Evolutionary conservation across 352 stramenopile species (phyloP).

Genomic region (Globisporangium viniferum): DNA sequence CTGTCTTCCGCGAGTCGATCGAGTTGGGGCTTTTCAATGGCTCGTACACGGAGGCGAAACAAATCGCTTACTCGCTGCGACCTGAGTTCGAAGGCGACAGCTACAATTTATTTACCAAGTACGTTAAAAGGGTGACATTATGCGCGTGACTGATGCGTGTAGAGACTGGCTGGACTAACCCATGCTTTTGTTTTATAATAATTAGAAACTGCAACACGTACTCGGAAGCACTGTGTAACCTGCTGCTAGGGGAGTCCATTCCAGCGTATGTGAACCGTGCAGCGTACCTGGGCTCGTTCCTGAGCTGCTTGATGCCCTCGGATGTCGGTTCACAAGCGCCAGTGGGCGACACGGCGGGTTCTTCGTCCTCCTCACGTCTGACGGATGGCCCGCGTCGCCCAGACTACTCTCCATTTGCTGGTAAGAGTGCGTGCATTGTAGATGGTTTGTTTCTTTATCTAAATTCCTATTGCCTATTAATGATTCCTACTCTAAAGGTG

Average conservation of each 20-base stretch:
- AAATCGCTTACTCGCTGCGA: slow-evolving; percentile 82
- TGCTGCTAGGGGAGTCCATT: slow-evolving; percentile 79
- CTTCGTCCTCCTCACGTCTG: slow-evolving; percentile 11
- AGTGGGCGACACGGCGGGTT: slow-evolving; percentile 26
- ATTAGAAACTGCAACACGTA: slow-evolving; percentile 94
- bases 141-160: neutral
- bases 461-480: neutral
- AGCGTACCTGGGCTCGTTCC: slow-evolving; percentile 90
- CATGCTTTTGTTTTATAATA: neutral
- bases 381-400: slow-evolving; percentile 25
- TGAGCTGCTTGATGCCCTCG: slow-evolving; percentile 74
- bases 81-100: slow-evolving; percentile 79
- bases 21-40: slow-evolving; percentile 89
- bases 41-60: slow-evolving; percentile 70
- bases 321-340: slow-evolving; percentile 54
- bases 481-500: slow-evolving; percentile 24
- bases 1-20: slow-evolving; percentile 88
- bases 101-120: slow-evolving; percentile 92
- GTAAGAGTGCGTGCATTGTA: slow-evolving; percentile 19
- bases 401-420: slow-evolving; percentile 63
- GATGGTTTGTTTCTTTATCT: neutral
- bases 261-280: slow-evolving; percentile 91
- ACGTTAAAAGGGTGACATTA: slow-evolving; percentile 6
- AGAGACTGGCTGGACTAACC: neutral
- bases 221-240: slow-evolving; percentile 81